A percentile compares a stretch with the other conserved stretches of the same genome.
phyloP scores from a whole-genome alignment of 495 filamentous ascomycete genomes.

The Bacidia rubella region DNA sequence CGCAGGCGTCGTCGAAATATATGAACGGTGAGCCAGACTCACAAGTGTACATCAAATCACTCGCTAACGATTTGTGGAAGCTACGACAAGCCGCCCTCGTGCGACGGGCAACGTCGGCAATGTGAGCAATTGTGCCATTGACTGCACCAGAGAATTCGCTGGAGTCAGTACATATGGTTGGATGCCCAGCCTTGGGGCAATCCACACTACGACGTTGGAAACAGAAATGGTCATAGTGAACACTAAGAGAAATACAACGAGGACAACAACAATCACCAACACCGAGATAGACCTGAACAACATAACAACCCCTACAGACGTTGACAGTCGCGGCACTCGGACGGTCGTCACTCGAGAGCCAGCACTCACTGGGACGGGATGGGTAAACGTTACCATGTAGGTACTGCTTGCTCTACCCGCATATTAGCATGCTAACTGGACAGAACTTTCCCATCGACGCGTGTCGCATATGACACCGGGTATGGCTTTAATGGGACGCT shows the following conservation, averaged over 20 bases:
- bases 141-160: not conserved
- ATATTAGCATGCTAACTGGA: not conserved
- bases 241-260: not conserved
- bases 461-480: not conserved
- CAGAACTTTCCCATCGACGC: slow-evolving; percentile 1
- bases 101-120: too few relatives aligned
- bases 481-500: not conserved
- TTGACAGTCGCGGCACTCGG: not conserved
- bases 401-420: too few relatives aligned
- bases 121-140: not conserved
- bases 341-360: not conserved
- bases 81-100: too few relatives aligned
- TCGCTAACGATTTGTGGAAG: too few relatives aligned
- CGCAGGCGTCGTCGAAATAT: too few relatives aligned
- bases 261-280: slow-evolving; percentile 1
- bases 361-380: not conserved
- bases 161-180: not conserved
- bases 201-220: not conserved
- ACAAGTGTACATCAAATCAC: too few relatives aligned
- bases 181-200: not conserved
- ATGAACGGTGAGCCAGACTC: too few relatives aligned
- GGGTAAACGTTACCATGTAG: not conserved
- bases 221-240: not conserved
- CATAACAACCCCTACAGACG: not conserved
- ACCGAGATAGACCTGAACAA: slow-evolving; percentile 1